Evolutionary conservation across 179 eudicot species (phyloP).

Genomic region (Silene coronaria): DNA sequence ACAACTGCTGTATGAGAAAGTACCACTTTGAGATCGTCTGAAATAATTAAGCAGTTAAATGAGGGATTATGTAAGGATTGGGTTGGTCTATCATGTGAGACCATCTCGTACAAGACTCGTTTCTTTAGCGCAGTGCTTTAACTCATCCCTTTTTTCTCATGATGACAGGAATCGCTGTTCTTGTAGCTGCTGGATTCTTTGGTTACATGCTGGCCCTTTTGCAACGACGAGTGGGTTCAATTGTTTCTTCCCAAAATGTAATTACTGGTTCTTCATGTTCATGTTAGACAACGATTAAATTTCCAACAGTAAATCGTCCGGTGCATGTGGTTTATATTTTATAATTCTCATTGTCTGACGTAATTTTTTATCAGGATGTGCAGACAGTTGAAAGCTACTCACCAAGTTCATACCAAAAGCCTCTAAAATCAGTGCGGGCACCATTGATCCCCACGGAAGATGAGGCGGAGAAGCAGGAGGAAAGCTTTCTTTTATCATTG

Average conservation of each 20-base stretch:
- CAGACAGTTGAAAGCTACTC: constrained; percentile 23
- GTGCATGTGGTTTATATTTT: background rate
- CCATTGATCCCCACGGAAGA: constrained; percentile 72
- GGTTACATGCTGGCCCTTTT: constrained; percentile 93
- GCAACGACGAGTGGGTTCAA: constrained; percentile 71
- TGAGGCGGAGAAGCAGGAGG: constrained; percentile 75
- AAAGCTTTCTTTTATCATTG: constrained; percentile 60
- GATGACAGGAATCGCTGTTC: constrained; percentile 61
- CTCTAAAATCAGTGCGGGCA: constrained; percentile 52
- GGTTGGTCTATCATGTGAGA: background rate
- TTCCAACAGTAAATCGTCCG: background rate
- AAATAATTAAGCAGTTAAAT: background rate
- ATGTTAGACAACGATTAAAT: background rate
- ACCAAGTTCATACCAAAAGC: constrained; percentile 47
- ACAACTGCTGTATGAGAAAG: background rate
- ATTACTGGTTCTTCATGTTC: constrained; percentile 20
- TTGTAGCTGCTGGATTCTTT: constrained; percentile 90
- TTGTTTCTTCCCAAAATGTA: constrained; percentile 61
- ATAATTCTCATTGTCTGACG: background rate
- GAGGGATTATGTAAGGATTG: background rate
- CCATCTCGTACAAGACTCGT: background rate
- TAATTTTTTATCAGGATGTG: constrained; percentile 23
- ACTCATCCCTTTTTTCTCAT: constrained; percentile 7
- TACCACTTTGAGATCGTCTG: background rate
- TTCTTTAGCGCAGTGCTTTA: background rate